Evolutionary conservation across 2,329 filamentous ascomycete species (phyloP).

Genomic region (Beauveria pseudobassiana): DNA sequence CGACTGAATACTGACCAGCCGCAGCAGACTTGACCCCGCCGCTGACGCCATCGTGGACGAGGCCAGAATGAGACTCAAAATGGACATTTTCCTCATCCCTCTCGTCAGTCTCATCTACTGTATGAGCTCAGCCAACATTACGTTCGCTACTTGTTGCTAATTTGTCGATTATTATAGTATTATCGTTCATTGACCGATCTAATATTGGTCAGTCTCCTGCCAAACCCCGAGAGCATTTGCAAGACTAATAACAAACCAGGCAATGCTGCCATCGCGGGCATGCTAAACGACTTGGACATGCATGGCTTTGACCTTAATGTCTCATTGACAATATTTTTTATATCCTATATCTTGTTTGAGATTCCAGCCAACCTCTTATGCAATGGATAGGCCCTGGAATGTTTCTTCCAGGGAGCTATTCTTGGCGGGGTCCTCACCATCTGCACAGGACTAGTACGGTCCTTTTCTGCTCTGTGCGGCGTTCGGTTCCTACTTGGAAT

Average conservation of each 20-base stretch:
- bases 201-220: constrained; percentile 47
- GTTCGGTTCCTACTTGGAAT: constrained; percentile 54
- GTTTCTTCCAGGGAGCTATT: constrained; percentile 52
- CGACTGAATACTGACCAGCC: not conserved
- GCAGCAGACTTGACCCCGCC: not conserved
- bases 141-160: not conserved
- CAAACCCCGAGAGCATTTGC: not conserved
- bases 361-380: constrained; percentile 56
- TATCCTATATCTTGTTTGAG: constrained; percentile 58
- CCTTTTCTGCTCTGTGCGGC: constrained; percentile 37
- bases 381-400: constrained; percentile 57
- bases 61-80: constrained; percentile 40
- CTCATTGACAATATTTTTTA: constrained; percentile 54
- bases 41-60: not conserved
- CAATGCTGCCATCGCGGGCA: constrained; percentile 52
- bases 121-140: not conserved
- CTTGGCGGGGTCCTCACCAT: constrained; percentile 50
- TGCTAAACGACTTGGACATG: constrained; percentile 48
- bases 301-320: constrained; percentile 53
- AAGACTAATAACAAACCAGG: constrained; percentile 26
- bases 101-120: constrained; percentile 50
- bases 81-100: constrained; percentile 51
- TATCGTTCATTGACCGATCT: constrained; percentile 53
- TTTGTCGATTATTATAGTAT: not conserved
- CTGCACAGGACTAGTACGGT: constrained; percentile 53